Percentiles rank a stretch among this genome's conserved stretches.
These are phyloP conservation scores for Jackrogersella minutella DNA, from an alignment of 495 filamentous ascomycete genomes.

Conservation along the genomic window DNA sequence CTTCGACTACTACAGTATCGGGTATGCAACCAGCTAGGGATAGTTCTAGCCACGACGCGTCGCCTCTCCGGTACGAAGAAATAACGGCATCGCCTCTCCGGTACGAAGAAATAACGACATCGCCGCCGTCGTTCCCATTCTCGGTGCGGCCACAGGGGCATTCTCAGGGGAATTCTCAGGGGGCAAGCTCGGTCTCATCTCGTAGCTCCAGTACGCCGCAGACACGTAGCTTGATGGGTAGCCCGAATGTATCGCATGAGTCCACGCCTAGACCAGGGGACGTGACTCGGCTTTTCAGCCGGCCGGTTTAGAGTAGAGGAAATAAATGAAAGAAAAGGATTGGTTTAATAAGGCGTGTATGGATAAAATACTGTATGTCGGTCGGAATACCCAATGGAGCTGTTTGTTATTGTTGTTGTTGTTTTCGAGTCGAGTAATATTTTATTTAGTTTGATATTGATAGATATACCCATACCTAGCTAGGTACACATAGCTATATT, in stretches of 20 bases:
- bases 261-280: background rate
- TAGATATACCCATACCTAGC: too few relatives aligned
- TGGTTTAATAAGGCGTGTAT: background rate
- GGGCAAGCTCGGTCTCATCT: conserved; percentile 3
- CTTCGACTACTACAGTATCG: too few relatives aligned
- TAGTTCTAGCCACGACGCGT: background rate
- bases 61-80: background rate
- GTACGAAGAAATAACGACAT: background rate
- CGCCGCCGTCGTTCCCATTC: background rate
- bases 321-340: background rate
- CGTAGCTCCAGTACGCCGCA: conserved; percentile 5
- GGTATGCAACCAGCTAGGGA: background rate
- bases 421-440: background rate
- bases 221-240: conserved; percentile 18
- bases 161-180: too few relatives aligned
- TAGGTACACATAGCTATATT: too few relatives aligned
- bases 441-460: background rate
- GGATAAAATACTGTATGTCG: background rate
- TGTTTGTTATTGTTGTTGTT: background rate
- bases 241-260: conserved; percentile 3
- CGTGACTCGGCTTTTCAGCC: background rate
- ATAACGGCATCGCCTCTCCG: too few relatives aligned
- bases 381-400: background rate
- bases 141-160: background rate
- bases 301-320: background rate